Base-by-base conservation (phyloP, 192 early-diverging fungal species). In the Tieghemiomyces parasiticus region DNA sequence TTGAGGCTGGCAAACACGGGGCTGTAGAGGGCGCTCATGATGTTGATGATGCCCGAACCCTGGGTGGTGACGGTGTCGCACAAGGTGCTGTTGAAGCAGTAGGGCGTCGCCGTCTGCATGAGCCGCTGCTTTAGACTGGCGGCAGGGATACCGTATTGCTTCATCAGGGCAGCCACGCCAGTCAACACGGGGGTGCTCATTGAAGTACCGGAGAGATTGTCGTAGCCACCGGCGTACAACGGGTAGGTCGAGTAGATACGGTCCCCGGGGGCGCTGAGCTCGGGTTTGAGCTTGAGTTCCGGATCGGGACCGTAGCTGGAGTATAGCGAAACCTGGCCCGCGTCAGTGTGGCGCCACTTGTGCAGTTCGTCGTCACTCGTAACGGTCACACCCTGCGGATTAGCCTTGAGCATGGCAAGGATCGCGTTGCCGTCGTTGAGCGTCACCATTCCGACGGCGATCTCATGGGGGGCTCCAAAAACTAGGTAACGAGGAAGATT, bases 11-110 rank as follows among this genome's bases (percentile, higher is more conserved):
- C 64, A 0, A 65, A 34, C 1, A 71, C 67, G 14, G 75, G 73
- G 10, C 82, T 61, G 10, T 38, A 65, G 46, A 90, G 45, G 3
- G 91, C 79, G 28, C 74, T 60, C 48, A 69, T 74, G 45, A 89
- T 62, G 67, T 91, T 79, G 29, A 95, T 71, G 29, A 93, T 69
- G 22, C 92, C 92, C 46, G 71, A 73, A 9, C 88, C 88, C 63
- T 85, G 83, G 49, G 67, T 72, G 61, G 79, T 69, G 12, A 84
- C 79, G 20, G 84, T 77, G n/a, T 81, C 78, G 25, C 72, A 63
- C 28, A 61, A 55, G n/a, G 61, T 65, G 31, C 60, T 68, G 45
- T 69, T 65, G 45, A 60, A 68, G 54, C 78, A 62, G 29, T 51
- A 65, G 29, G 75, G 70, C 0, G 69, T 64, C 16, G 79, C 81